phyloP scores from a whole-genome alignment of 192 early-diverging fungal genomes.

The Podila epigama region DNA sequence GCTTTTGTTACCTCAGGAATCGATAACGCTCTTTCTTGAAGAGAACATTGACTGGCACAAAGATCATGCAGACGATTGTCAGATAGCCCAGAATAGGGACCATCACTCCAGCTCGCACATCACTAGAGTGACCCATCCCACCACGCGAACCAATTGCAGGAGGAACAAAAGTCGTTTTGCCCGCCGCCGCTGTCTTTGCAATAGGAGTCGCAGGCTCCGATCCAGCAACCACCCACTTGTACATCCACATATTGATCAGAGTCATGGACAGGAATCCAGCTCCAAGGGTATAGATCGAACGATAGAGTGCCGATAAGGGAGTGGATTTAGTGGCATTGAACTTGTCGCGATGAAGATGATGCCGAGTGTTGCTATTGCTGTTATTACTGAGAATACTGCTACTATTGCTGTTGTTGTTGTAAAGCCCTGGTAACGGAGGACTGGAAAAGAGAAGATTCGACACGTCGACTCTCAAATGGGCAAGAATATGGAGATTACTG shows the following conservation, averaged over 20 bases:
- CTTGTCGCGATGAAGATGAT: conserved; percentile 44
- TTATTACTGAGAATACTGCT: too few species aligned
- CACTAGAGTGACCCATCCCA: conserved; percentile 18
- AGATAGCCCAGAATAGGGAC: conserved; percentile 58
- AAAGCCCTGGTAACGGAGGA: conserved; percentile 27
- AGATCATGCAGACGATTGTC: conserved; percentile 45
- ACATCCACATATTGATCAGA: conserved; percentile 56
- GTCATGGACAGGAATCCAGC: conserved; percentile 49
- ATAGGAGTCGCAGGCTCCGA: background rate
- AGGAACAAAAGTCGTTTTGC: background rate
- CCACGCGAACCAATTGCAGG: conserved; percentile 13
- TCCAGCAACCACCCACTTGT: conserved; percentile 48
- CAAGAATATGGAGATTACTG: conserved; percentile 59
- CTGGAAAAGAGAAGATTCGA: conserved; percentile 42
- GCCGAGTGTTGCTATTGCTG: conserved; percentile 40
- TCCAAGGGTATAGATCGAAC: conserved; percentile 58
- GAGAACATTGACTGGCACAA: conserved; percentile 56
- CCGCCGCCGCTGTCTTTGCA: background rate
- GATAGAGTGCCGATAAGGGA: conserved; percentile 31
- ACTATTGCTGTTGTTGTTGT: too few species aligned
- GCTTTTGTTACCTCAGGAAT: conserved; percentile 57
- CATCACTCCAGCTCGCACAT: conserved; percentile 36
- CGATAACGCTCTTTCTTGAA: conserved; percentile 58
- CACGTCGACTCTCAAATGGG: conserved; percentile 53
- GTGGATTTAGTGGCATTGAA: conserved; percentile 28